Evolutionary conservation across 1,139 yeast genomes (phyloP).

Genomic region (Zhuliangozyma blackwelliae): DNA sequence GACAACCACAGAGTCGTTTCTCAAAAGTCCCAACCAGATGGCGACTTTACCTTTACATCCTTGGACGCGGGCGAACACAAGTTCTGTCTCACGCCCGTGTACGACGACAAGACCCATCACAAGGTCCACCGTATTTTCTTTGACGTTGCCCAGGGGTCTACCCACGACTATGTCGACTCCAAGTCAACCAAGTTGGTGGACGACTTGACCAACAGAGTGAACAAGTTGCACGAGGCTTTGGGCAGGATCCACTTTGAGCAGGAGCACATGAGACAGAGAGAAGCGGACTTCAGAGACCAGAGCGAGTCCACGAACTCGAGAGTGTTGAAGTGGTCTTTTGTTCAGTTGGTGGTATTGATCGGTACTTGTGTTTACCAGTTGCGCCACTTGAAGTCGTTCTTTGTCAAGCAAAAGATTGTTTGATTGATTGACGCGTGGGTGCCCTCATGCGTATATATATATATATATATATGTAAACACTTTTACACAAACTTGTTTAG

Average conservation of each 20-base stretch:
- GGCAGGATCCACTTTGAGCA: constrained; percentile 44
- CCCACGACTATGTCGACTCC: constrained; percentile 46
- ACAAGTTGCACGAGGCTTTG: constrained; percentile 38
- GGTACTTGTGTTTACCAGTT: constrained; percentile 49
- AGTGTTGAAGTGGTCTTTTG: constrained; percentile 44
- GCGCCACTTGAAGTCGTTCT: constrained; percentile 48
- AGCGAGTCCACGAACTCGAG: constrained; percentile 45
- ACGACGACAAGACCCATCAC: constrained; percentile 30
- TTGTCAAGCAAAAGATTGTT: constrained; percentile 49
- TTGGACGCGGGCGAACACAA: constrained; percentile 46
- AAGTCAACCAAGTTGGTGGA: constrained; percentile 44
- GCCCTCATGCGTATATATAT: too few relatives aligned
- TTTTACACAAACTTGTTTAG: too few relatives aligned
- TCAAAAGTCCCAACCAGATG: constrained; percentile 36
- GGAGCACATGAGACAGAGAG: constrained; percentile 45
- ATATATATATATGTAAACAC: too few relatives aligned
- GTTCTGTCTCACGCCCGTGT: constrained; percentile 43
- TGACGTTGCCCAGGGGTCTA: constrained; percentile 45
- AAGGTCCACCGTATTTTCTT: constrained; percentile 42
- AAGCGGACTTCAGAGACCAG: constrained; percentile 45
- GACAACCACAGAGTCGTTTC: constrained; percentile 41
- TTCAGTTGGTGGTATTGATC: constrained; percentile 43
- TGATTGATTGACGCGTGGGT: too few relatives aligned
- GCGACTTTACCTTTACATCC: constrained; percentile 42
- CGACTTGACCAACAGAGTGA: constrained; percentile 36